Percentiles rank a stretch among this genome's conserved stretches.
Conservation (phyloP, 2,329 filamentous ascomycete species). For the Exophiala bonariae region DNA sequence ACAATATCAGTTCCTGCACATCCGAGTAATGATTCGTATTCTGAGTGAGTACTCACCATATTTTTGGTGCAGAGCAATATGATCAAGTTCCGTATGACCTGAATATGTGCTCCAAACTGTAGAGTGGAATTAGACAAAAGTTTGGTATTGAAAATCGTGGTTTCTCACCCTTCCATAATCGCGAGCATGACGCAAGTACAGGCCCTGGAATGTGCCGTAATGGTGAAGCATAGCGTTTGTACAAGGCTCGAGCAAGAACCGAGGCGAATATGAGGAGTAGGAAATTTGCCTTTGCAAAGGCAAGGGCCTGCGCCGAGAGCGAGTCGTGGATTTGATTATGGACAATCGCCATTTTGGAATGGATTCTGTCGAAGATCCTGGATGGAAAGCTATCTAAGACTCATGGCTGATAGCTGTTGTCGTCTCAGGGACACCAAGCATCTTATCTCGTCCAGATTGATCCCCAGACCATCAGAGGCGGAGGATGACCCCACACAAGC, state of each 20-base stretch:
- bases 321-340: too few species aligned
- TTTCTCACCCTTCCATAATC: constrained; percentile 35
- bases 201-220: constrained; percentile 44
- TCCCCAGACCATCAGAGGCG: too few species aligned
- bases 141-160: not conserved
- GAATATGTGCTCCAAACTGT: constrained; percentile 38
- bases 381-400: too few species aligned
- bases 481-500: too few species aligned
- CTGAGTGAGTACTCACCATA: constrained; percentile 27
- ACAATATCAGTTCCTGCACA: too few species aligned
- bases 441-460: too few species aligned
- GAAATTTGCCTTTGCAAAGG: constrained; percentile 17
- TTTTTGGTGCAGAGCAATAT: constrained; percentile 38
- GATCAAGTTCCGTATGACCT: constrained; percentile 40
- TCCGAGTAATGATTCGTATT: constrained; percentile 2
- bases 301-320: constrained; percentile 2
- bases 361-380: too few species aligned
- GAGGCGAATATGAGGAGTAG: constrained; percentile 13
- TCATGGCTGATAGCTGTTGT: too few species aligned
- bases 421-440: too few species aligned
- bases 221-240: constrained; percentile 48
- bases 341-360: too few species aligned
- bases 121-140: not conserved
- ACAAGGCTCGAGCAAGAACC: constrained; percentile 15
- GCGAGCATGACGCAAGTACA: constrained; percentile 40